Evolutionary conservation across 2,329 filamentous ascomycete genomes (phyloP).

Genomic region (Capronia americana): DNA sequence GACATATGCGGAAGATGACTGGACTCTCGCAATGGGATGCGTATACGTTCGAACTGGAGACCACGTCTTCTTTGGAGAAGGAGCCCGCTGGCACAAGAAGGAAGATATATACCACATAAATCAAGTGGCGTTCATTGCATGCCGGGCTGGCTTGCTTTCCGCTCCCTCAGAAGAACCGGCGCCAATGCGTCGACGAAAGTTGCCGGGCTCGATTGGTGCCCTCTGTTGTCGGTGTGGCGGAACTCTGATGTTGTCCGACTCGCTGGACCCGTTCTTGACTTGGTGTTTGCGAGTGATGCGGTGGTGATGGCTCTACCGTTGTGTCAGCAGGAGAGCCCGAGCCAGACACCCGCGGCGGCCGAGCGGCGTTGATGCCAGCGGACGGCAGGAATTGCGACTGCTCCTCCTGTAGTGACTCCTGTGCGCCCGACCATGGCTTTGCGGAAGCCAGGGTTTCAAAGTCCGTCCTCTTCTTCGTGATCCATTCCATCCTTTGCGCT

Average conservation of each 20-base stretch:
- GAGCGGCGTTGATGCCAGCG: neutral
- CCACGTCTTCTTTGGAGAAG: neutral
- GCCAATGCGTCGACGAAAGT: conserved; percentile 20
- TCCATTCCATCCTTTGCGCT: conserved; percentile 15
- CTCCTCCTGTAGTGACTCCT: neutral
- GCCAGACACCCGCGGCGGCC: neutral
- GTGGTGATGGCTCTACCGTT: neutral
- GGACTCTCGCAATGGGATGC: too few relatives aligned
- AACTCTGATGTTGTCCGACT: neutral
- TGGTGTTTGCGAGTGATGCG: neutral
- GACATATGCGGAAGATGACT: too few relatives aligned
- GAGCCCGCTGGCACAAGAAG: neutral
- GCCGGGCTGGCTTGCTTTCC: neutral
- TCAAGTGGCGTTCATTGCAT: neutral
- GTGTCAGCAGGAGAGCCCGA: neutral
- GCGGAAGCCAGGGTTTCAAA: neutral
- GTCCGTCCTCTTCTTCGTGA: neutral
- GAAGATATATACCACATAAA: neutral
- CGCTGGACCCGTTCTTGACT: neutral
- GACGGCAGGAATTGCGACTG: neutral
- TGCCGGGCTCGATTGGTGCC: conserved; percentile 4
- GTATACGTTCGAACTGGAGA: neutral
- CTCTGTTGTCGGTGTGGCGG: neutral
- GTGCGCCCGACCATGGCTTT: neutral
- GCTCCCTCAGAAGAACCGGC: conserved; percentile 15